These are phyloP conservation scores for Thozetella sp. DNA, from an alignment of 495 filamentous ascomycete genomes.

Conservation along the genomic window DNA sequence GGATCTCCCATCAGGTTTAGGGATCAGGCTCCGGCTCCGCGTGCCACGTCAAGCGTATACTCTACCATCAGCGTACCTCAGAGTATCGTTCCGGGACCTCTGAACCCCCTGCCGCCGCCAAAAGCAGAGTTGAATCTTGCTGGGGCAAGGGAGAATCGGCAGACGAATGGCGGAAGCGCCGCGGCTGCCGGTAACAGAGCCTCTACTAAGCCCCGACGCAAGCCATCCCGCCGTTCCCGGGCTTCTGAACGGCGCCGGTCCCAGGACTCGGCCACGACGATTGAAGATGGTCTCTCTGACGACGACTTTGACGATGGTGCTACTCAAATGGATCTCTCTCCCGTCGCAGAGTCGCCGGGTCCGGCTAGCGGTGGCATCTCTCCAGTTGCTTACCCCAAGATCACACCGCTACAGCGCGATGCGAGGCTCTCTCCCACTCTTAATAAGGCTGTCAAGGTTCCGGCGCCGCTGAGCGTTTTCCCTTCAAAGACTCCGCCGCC, in stretches of 20 bases:
- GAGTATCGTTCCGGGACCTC: slow-evolving; percentile 7
- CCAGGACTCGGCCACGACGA: slow-evolving; percentile 23
- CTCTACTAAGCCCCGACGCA: slow-evolving; percentile 7
- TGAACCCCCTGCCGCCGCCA: slow-evolving; percentile 10
- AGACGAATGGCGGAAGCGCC: slow-evolving; percentile 10
- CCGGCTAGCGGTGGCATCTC: slow-evolving; percentile 30
- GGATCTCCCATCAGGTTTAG: slow-evolving; percentile 27
- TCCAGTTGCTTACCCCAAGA: slow-evolving; percentile 44
- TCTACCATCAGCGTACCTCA: slow-evolving; percentile 7
- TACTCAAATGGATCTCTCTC: slow-evolving; percentile 32
- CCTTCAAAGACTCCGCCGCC: too few relatives aligned
- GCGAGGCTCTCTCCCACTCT: slow-evolving; percentile 2
- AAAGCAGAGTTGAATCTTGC: background rate
- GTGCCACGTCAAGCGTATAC: slow-evolving; percentile 13
- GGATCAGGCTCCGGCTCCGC: slow-evolving; percentile 12
- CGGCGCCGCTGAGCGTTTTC: background rate
- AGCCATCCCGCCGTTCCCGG: slow-evolving; percentile 11
- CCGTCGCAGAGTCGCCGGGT: slow-evolving; percentile 43
- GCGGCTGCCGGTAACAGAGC: slow-evolving; percentile 16
- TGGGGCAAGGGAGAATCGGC: background rate
- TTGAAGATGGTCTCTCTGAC: slow-evolving; percentile 22
- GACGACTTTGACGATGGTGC: slow-evolving; percentile 21
- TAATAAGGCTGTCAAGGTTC: slow-evolving; percentile 1
- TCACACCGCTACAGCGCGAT: slow-evolving; percentile 25
- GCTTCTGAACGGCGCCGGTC: slow-evolving; percentile 17